Base-by-base conservation (phyloP, 352 stramenopile genomes). In the Pythium monospermum region DNA sequence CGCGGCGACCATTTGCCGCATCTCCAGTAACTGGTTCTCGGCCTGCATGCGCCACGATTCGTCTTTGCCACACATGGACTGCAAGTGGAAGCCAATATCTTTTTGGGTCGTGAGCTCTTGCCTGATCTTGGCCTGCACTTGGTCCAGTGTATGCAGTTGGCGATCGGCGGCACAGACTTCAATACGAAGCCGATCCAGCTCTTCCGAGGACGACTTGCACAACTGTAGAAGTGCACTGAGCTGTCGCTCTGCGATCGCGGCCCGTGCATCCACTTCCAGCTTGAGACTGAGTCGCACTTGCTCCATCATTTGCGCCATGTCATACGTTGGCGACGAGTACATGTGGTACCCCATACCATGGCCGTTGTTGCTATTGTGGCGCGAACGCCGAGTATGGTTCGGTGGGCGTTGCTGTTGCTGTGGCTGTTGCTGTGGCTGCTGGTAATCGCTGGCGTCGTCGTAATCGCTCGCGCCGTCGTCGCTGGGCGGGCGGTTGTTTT, bases 241-340 rank as follows among this genome's bases (percentile, higher is more conserved):
- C 57, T 93, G 80, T 1, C 83, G 73, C 64, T 91, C 80, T 0
- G 76, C 76, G 45, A 90, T 86, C 16, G 74, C 80, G 5, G 78
- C 80, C 7, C 78, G 76, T 19, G 78, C 79, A 45, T 91, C 82
- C 27, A 93, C 76, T 65, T 93, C 82, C 33, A 91, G 62, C 39
- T 93, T 90, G 42, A 93, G 64, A 51, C 82, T 93, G 19, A 88
- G 55, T 5, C 79, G 76, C 16, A 93, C 69, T 53, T 89, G 79
- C 57, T 93, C 82, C 75, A 91, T 93, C 79, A 93, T 87, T 41
- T 87, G 76, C 18, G 79, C 73, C 28, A 91, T 61, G 55, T 93
- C 74, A 61, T 91, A 91, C 23, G 73, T 80, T 40, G 72, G 78
- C n/a, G 73, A 87, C 19, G 52, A 59, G 44, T 81, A 89, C 70